Conservation (phyloP, 73 alveolate species). For the Symbiodinium pilosum region DNA sequence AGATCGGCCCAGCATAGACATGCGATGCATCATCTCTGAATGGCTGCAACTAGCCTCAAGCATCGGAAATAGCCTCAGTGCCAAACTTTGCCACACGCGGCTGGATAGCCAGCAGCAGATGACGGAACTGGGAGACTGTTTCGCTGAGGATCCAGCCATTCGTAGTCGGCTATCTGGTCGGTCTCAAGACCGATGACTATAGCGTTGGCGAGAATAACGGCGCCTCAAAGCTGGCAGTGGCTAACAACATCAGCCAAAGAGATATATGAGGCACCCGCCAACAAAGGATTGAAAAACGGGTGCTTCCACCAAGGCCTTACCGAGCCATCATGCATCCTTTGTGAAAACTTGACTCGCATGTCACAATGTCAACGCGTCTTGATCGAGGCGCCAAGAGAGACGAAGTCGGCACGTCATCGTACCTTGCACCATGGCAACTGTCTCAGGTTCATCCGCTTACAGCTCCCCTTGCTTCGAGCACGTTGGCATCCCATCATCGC, state of each 20-base stretch:
- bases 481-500: constrained; percentile 4
- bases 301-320: constrained; percentile 51
- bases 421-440: neutral
- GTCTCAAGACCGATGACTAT: constrained; percentile 65
- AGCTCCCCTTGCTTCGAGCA: neutral
- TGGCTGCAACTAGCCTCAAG: neutral
- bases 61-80: neutral
- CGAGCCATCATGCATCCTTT: too few species aligned
- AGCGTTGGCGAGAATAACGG: constrained; percentile 42
- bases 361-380: neutral
- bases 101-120: too few species aligned
- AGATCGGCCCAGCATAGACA: neutral
- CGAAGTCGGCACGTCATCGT: neutral
- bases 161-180: constrained; percentile 13
- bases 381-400: neutral
- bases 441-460: neutral
- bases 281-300: constrained; percentile 38
- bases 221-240: constrained; percentile 8
- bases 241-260: neutral
- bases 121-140: neutral
- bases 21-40: too few species aligned
- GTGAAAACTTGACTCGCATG: too few species aligned
- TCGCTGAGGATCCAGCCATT: neutral
- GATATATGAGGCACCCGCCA: neutral
- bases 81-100: neutral